Evolutionary conservation across 176 grass and related monocot genomes (phyloP).

Genomic region (Raddia distichophylla): DNA sequence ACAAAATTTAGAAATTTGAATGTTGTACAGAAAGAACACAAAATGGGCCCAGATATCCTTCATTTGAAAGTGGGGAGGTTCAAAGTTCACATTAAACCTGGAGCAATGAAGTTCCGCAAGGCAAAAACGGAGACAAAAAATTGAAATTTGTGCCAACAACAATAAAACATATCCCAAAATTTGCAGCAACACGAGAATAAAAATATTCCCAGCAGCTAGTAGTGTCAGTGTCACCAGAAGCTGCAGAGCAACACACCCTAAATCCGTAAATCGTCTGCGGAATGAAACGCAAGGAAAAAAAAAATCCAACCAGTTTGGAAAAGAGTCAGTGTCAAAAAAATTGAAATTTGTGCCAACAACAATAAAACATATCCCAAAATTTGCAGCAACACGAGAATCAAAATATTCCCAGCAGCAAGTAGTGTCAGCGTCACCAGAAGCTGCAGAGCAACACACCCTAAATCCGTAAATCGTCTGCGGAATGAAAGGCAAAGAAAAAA

Average conservation of each 20-base stretch:
- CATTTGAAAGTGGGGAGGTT: not conserved
- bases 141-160: not conserved
- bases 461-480: not conserved
- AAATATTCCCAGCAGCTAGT: not conserved
- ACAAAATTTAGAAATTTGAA: slow-evolving; percentile 1
- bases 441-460: no score
- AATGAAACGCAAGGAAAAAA: not conserved
- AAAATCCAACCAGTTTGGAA: not conserved
- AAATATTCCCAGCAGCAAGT: not conserved
- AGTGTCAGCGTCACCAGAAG: no score
- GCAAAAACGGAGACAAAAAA: not conserved
- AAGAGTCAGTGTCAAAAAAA: not conserved
- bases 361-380: not conserved
- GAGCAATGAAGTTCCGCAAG: not conserved
- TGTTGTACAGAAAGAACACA: not conserved
- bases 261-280: not conserved
- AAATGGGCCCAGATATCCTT: not conserved
- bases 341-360: not conserved
- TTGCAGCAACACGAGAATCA: not conserved
- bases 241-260: no score
- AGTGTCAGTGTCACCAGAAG: no score
- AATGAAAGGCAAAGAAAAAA: not conserved
- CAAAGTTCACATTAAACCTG: not conserved
- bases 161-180: not conserved
- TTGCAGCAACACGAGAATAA: not conserved